These are phyloP conservation scores for Neurospora sublineolata DNA, from an alignment of 495 filamentous ascomycete genomes.

Conservation along the genomic window DNA sequence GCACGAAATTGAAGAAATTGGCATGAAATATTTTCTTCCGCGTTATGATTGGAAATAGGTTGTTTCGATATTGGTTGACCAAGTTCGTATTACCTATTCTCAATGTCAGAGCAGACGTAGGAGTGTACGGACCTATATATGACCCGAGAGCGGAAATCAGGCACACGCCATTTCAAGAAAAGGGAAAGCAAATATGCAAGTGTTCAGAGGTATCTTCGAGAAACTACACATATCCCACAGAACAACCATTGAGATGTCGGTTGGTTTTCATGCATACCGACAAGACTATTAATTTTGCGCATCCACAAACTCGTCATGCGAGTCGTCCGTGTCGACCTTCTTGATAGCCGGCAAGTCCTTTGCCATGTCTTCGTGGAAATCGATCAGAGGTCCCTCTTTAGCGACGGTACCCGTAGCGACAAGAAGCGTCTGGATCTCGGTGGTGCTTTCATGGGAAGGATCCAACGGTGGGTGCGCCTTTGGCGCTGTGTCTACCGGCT, in stretches of 20 bases:
- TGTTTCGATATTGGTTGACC: background rate
- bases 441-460: constrained; percentile 15
- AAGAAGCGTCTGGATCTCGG: constrained; percentile 31
- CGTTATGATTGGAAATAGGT: background rate
- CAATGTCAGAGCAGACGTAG: background rate
- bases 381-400: constrained; percentile 29
- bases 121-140: background rate
- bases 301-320: constrained; percentile 24
- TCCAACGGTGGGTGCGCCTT: constrained; percentile 9
- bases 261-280: background rate
- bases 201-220: background rate
- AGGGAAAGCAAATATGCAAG: background rate
- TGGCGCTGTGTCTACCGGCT: background rate
- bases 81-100: background rate
- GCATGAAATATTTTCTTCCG: background rate
- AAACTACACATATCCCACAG: background rate
- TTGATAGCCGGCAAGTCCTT: constrained; percentile 26
- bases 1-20: background rate
- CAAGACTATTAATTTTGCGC: constrained; percentile 12
- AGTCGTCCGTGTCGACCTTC: constrained; percentile 15
- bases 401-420: constrained; percentile 27
- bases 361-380: constrained; percentile 42
- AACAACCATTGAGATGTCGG: background rate
- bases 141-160: background rate
- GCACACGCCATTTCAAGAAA: background rate